Base-by-base conservation (phyloP, 2,329 filamentous ascomycete genomes). In the Mollisiaceae sp. region DNA sequence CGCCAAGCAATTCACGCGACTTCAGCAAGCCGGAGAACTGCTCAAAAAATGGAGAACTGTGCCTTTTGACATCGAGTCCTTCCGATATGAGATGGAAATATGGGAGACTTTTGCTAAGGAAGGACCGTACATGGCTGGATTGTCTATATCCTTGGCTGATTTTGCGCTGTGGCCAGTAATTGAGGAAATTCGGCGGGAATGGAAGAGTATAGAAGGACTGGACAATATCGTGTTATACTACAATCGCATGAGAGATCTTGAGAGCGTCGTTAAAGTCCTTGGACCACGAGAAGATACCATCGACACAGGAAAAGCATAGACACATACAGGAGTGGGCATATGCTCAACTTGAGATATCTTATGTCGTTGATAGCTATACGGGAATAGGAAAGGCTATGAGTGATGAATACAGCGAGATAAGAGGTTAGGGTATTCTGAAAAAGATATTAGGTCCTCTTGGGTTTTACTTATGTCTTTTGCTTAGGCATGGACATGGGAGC, bases 151-250 rank as follows among this genome's bases (percentile, higher is more conserved):
- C 1, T 72, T 88, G 1, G 81, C 82, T 0, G 86, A 89, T 73
- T 89, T 82, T 72, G 84, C 83, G 0, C 72, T 87, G 3, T 87
- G 84, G 83, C 85, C 86, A 0, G 78, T 86, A 15, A 70, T 89
- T 65, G 76, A 85, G 64, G 78, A 79, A 38, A 77, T 86, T 22
- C 73, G 79, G 9, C 67, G 75, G 15, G 75, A 77, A 22, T 74
- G 74, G 63, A 79, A 77, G 1, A 50, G 72, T 4, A 75, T 63
- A 5, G 63, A 74, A 1, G 69, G 69, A 0, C 71, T 83, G 6
- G 70, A 70, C 5, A 75, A 76, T 1, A 64, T 77, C 57, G 43
- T 59, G 24, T 59, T 56, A 32, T 76, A 74, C 60, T 72, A 66
- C 38, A 50, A 59, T 8, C 61, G 60, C 1, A 59, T 75, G 65